Percentiles rank a stretch among this genome's conserved stretches.
These are phyloP conservation scores for Hibiscus mutabilis DNA, from an alignment of 345 rosid genomes.

Conservation along the genomic window DNA sequence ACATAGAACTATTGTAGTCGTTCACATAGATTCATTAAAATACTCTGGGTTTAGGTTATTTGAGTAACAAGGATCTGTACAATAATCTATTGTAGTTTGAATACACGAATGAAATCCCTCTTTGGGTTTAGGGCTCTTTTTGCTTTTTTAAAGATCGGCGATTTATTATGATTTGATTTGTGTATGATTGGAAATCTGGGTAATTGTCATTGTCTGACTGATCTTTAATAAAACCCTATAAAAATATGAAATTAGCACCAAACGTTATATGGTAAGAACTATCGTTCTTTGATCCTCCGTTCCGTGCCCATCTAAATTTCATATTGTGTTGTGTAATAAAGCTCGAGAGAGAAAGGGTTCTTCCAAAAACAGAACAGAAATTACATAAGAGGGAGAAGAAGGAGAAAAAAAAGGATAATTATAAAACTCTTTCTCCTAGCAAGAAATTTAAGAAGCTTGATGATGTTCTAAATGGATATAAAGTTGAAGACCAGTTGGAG, in stretches of 20 bases:
- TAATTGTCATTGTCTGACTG: background rate
- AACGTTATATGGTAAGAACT: slow-evolving; percentile 15
- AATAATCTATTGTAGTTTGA: background rate
- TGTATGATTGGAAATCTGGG: background rate
- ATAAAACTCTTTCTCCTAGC: slow-evolving; percentile 11
- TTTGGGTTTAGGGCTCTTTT: background rate
- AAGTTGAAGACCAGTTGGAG: slow-evolving; percentile 26
- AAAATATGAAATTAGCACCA: background rate
- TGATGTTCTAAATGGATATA: slow-evolving; percentile 19
- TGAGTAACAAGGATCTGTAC: background rate
- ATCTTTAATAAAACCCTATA: background rate
- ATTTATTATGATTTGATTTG: background rate
- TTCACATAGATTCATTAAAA: background rate
- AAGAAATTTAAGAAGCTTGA: slow-evolving; percentile 28
- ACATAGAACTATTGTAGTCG: background rate
- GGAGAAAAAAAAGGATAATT: slow-evolving; percentile 20
- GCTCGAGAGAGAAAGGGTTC: slow-evolving; percentile 27
- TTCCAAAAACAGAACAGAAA: slow-evolving; percentile 24
- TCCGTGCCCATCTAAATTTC: slow-evolving; percentile 12
- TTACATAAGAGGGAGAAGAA: slow-evolving; percentile 13
- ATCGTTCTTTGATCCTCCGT: background rate
- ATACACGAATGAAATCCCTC: background rate
- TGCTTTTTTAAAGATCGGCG: too few species aligned
- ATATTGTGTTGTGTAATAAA: slow-evolving; percentile 19
- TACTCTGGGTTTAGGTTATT: background rate